These are phyloP conservation scores for Lentinula guzmanii DNA, from an alignment of 768 basidiomycete genomes.

Conservation along the genomic window DNA sequence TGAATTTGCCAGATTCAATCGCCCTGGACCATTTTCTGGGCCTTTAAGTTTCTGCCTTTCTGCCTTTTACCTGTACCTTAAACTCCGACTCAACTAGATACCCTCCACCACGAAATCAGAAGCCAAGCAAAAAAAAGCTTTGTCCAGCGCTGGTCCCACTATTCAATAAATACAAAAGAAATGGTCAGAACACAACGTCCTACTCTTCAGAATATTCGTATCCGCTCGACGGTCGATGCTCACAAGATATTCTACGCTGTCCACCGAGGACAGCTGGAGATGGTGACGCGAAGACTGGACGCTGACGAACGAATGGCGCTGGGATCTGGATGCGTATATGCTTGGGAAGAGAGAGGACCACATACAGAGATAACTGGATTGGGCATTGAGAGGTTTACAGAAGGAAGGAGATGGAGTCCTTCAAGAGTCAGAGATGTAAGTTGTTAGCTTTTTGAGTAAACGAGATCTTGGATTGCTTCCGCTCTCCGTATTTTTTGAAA, in stretches of 20 bases:
- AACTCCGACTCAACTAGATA: too few relatives aligned
- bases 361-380: constrained; percentile 71
- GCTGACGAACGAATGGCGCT: constrained; percentile 66
- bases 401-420: constrained; percentile 78
- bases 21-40: neutral
- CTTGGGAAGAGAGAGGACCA: constrained; percentile 65
- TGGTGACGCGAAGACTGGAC: constrained; percentile 74
- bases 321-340: constrained; percentile 48
- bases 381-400: constrained; percentile 82
- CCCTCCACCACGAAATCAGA: too few relatives aligned
- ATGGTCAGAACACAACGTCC: constrained; percentile 56
- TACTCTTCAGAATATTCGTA: constrained; percentile 66
- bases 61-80: neutral
- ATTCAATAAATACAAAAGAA: neutral
- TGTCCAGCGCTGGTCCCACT: neutral
- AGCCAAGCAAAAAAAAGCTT: neutral
- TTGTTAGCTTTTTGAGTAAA: constrained; percentile 14
- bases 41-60: neutral
- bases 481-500: neutral
- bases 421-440: constrained; percentile 75
- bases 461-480: neutral
- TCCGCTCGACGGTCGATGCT: constrained; percentile 71
- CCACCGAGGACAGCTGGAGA: constrained; percentile 53
- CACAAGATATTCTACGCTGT: constrained; percentile 79
- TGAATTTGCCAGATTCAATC: neutral